Evolutionary conservation across 352 stramenopile genomes (phyloP).

Genomic region (Sclerospora graminicola): DNA sequence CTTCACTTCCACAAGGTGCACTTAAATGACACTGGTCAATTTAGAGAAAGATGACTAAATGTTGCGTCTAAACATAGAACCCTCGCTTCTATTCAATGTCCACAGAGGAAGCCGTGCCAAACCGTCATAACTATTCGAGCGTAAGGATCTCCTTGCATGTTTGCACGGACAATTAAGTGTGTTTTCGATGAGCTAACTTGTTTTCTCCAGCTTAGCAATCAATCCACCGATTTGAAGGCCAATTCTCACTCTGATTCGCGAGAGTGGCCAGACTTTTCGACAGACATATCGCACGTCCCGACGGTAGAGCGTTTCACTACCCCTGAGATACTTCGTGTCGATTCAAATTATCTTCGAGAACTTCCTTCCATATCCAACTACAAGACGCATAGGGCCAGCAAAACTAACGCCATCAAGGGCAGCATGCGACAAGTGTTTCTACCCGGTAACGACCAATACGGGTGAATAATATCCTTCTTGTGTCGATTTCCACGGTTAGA

Average conservation of each 20-base stretch:
- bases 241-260: slow-evolving; percentile 36
- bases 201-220: slow-evolving; percentile 48
- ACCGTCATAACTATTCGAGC: slow-evolving; percentile 68
- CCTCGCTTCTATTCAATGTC: slow-evolving; percentile 75
- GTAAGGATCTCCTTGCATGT: slow-evolving; percentile 21
- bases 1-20: too few relatives aligned
- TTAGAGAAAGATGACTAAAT: not conserved
- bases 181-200: too few relatives aligned
- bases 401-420: slow-evolving; percentile 5
- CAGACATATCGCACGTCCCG: slow-evolving; percentile 17
- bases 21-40: too few relatives aligned
- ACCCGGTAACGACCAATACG: slow-evolving; percentile 27
- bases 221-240: slow-evolving; percentile 43
- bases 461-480: slow-evolving; percentile 25
- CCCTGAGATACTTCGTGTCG: slow-evolving; percentile 43
- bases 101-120: slow-evolving; percentile 26
- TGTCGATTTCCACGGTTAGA: too few relatives aligned
- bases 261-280: slow-evolving; percentile 41
- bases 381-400: slow-evolving; percentile 1
- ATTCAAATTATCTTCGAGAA: slow-evolving; percentile 30
- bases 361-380: not conserved
- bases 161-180: too few relatives aligned
- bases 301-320: slow-evolving; percentile 25
- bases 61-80: slow-evolving; percentile 34
- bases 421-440: slow-evolving; percentile 12